These are phyloP conservation scores for Coemansia biformis DNA, from an alignment of 192 early-diverging fungal species.

Conservation along the genomic window DNA sequence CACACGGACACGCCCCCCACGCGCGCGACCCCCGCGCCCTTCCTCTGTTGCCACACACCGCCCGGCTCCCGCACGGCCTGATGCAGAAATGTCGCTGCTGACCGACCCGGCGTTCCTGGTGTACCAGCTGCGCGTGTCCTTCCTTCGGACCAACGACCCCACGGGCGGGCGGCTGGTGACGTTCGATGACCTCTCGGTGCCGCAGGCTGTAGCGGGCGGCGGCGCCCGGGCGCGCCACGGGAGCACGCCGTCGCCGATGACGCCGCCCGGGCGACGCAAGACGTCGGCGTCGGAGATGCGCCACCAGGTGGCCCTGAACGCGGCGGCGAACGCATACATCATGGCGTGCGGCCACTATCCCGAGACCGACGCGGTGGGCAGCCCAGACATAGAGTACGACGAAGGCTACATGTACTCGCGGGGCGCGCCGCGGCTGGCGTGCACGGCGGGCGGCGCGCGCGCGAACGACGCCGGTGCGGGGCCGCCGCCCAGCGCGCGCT, in stretches of 20 bases:
- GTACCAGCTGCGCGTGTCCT: conserved; percentile 70
- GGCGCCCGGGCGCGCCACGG: conserved; percentile 11
- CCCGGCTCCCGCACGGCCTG: too few species aligned
- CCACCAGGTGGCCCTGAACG: conserved; percentile 37
- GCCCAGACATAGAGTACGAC: conserved; percentile 28
- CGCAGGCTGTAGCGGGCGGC: conserved; percentile 1
- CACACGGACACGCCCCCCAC: too few species aligned
- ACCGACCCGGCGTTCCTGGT: conserved; percentile 69
- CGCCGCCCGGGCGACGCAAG: conserved; percentile 26
- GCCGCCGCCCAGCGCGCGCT: conserved; percentile 18
- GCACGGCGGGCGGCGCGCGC: conserved; percentile 2
- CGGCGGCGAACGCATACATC: conserved; percentile 47
- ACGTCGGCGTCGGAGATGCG: conserved; percentile 44
- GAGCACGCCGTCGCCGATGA: conserved; percentile 25
- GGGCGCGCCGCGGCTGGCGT: conserved; percentile 15
- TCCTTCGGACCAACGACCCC: conserved; percentile 67
- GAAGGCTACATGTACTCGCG: conserved; percentile 28
- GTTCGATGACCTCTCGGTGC: conserved; percentile 50
- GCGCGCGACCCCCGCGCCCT: too few species aligned
- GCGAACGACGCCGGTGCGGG: conserved; percentile 3
- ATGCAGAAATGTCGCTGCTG: conserved; percentile 57
- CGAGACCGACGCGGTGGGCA: conserved; percentile 36
- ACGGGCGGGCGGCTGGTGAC: conserved; percentile 67
- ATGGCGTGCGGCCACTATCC: conserved; percentile 42
- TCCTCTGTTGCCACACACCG: too few species aligned